Base-by-base conservation (phyloP, 306 rosid genomes). In the Trifolium subterraneum region DNA sequence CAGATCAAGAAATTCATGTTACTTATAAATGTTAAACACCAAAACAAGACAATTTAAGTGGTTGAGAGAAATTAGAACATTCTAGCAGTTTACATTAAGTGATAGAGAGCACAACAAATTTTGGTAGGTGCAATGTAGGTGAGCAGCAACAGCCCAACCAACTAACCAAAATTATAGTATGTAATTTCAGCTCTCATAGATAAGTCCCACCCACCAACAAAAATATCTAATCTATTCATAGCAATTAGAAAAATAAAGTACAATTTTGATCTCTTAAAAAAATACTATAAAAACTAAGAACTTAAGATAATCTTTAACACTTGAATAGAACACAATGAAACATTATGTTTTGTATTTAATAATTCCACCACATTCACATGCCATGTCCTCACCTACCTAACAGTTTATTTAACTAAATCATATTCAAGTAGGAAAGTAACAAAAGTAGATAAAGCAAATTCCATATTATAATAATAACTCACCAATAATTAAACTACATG, bases 111-210 rank as follows among this genome's bases (percentile, higher is more conserved):
- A 59, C 19, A 42, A 22, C 8, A 48, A 44, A 16, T 31, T 76
- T 76, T 27, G 75, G 79, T 58, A 74, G 83, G 73, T 65, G 41
- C 64, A 50, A 12, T 59, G 56, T 2, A 64, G 66, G 70, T 39
- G 64, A 70, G 36, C 15, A 13, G 64, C 18, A 31, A 5, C 74
- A 31, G 4, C 74, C 18, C 59, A 35, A 75, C 83, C 64, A 41
- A 77, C 84, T 38, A 68, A 27, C 58, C 15, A 61, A 61, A 2
- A 20, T 44, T 64, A 3, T 14, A 72, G 50, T 45, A 29, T 3
- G 10, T 29, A 60, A 7, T 60, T 64, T 18, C 82, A 76, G 31
- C 23, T 54, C 63, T 12, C 25, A 38, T 18, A 7, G 6, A 70
- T 45, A 39, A 13, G 36, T 19, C 1, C 44, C 70, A 83, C 61